Evolutionary conservation across 176 grass and related monocot species (phyloP), one percentile per base, ranked within the genome.

Genomic region (Musa beccarii): DNA sequence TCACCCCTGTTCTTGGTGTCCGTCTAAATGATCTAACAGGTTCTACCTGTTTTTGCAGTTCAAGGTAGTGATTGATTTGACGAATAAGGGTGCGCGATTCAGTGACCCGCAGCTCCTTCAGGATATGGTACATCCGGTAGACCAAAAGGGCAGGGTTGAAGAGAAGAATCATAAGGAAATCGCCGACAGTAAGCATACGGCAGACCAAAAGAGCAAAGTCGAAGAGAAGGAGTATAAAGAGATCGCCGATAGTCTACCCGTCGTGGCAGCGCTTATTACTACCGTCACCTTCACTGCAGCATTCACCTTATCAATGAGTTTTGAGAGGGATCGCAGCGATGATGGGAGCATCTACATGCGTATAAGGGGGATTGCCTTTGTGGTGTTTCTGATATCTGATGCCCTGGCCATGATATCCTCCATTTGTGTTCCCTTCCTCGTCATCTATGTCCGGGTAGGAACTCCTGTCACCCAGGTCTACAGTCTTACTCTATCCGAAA

Each of bases 271-370:
- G 50, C 72, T 82, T 49, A 56, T 76, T 56, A 59, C 80, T 10
- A 76, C 80, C 25, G 80, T 69, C 26, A 68, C 80, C 54, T 82
- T 82, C 54, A 72, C 80, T n/a, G 80, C 71, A 57, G 80, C 72
- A 20, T 82, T 82, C 59, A 76, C 51, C 53, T 20, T 82, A 14
- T 72, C 80, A 23, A 71, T 72, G 3, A 49, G 72, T n/a, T 51
- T 66, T 52, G 17, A 67, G 17, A 13, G 72, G 72, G 11, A 75
- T n/a, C 0, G 55, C 72, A 69, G 29, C 54, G 43, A 11, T 69
- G 10, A 57, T 16, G n/a, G 29, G 3, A 34, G 29, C 29, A 34
- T 34, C 29, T 34, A 34, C 29, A 34, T 4, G 29, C 29, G 29
- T 34, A 34, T 34, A 34, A 54, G 8, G 21, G 75, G 63, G 22